These are phyloP conservation scores for Talaromyces albobiverticillius DNA, from an alignment of 2,329 filamentous ascomycete genomes.

Conservation along the genomic window DNA sequence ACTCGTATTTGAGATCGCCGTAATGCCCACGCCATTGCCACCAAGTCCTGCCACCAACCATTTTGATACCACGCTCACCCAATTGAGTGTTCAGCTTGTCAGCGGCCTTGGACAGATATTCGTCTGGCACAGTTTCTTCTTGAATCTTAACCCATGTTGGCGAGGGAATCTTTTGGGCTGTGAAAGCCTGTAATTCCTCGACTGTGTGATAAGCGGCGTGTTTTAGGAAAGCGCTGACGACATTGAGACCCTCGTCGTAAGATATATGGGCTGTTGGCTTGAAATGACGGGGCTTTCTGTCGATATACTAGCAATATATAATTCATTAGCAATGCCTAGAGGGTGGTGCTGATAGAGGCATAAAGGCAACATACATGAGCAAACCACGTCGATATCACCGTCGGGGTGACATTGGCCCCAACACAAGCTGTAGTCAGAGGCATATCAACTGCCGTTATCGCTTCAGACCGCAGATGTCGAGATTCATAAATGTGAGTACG, in stretches of 20 bases:
- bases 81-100: slow-evolving; percentile 68
- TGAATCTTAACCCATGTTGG: slow-evolving; percentile 85
- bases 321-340: too few species aligned
- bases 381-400: slow-evolving; percentile 80
- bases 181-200: slow-evolving; percentile 91
- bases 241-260: slow-evolving; percentile 86
- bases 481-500: neutral
- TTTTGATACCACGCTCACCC: slow-evolving; percentile 69
- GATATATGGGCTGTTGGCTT: slow-evolving; percentile 88
- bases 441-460: slow-evolving; percentile 39
- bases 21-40: slow-evolving; percentile 78
- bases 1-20: slow-evolving; percentile 73
- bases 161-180: slow-evolving; percentile 83
- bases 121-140: slow-evolving; percentile 61
- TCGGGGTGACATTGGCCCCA: slow-evolving; percentile 79
- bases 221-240: slow-evolving; percentile 80
- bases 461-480: neutral
- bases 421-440: slow-evolving; percentile 77
- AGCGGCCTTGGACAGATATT: slow-evolving; percentile 66
- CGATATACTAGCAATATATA: slow-evolving; percentile 63
- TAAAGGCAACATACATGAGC: slow-evolving; percentile 71
- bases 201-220: slow-evolving; percentile 87
- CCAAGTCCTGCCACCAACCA: slow-evolving; percentile 79
- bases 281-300: slow-evolving; percentile 69
- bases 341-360: too few species aligned